Evolutionary conservation across 768 basidiomycete genomes (phyloP).

Genomic region (Tephrocybe sp.): DNA sequence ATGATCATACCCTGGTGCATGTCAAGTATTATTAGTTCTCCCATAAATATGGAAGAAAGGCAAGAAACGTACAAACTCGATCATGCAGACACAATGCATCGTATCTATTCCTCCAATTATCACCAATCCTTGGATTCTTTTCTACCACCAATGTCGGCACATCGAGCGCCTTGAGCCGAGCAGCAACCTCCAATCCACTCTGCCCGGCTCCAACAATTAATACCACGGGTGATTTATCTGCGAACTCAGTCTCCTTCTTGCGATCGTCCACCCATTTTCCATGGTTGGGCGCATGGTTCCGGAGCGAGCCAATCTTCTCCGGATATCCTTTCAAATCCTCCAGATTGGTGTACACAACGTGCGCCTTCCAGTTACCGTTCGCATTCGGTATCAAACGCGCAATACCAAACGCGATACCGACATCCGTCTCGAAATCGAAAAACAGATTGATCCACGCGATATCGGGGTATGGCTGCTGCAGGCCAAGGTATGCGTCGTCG

Average conservation of each 20-base stretch:
- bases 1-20: conserved; percentile 44
- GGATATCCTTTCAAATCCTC: conserved; percentile 51
- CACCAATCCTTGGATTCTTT: conserved; percentile 54
- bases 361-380: conserved; percentile 53
- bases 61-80: conserved; percentile 52
- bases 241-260: conserved; percentile 40
- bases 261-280: conserved; percentile 54
- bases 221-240: conserved; percentile 39
- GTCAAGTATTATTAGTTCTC: not conserved
- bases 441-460: conserved; percentile 54
- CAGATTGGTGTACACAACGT: conserved; percentile 57
- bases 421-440: conserved; percentile 54
- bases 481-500: conserved; percentile 24
- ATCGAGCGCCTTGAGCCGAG: conserved; percentile 53
- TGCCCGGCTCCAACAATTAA: conserved; percentile 67
- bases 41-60: conserved; percentile 3
- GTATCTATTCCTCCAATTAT: conserved; percentile 67
- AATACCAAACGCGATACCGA: conserved; percentile 51
- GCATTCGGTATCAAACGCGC: conserved; percentile 48
- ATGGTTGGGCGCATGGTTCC: conserved; percentile 42
- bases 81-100: conserved; percentile 66
- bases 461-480: conserved; percentile 46
- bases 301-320: conserved; percentile 44
- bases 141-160: conserved; percentile 58
- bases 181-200: conserved; percentile 59